A percentile compares a stretch with the other conserved stretches of the same genome.
phyloP scores from a whole-genome alignment of 2,329 filamentous ascomycete genomes.

The Emericellopsis atlantica region DNA sequence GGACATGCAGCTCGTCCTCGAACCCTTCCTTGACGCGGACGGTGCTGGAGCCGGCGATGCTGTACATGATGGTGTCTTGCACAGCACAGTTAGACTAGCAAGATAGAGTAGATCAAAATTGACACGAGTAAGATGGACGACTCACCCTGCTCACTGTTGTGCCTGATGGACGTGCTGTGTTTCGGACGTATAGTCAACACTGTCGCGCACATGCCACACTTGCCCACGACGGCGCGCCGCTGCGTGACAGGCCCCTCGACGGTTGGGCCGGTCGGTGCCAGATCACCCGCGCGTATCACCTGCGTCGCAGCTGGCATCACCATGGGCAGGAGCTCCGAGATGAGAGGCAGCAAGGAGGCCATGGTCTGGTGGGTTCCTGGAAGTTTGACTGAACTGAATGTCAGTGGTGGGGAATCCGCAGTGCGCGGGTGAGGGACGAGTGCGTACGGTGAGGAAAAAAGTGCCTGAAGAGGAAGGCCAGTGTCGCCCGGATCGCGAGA shows the following conservation, averaged over 20 bases:
- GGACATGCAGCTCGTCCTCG: conserved; percentile 34
- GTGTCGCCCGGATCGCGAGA: no score
- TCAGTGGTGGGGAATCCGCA: neutral
- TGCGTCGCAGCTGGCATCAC: conserved; percentile 45
- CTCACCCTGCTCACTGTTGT: conserved; percentile 56
- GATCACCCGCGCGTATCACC: conserved; percentile 35
- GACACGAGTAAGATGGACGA: neutral
- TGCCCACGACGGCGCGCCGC: conserved; percentile 46
- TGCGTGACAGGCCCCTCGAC: conserved; percentile 18
- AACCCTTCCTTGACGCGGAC: conserved; percentile 46
- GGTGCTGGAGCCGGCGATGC: conserved; percentile 45
- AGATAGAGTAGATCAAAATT: neutral
- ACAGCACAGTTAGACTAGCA: neutral
- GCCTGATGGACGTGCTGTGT: conserved; percentile 49
- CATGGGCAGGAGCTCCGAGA: conserved; percentile 47
- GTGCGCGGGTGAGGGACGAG: no score
- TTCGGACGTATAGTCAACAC: conserved; percentile 53
- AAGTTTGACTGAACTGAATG: neutral
- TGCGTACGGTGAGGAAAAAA: no score
- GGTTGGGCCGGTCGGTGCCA: conserved; percentile 14
- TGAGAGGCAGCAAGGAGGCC: conserved; percentile 39
- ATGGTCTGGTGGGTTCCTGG: no score
- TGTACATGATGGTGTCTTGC: conserved; percentile 56
- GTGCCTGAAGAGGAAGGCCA: no score
- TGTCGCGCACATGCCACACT: conserved; percentile 57